Percentiles rank a stretch among this genome's conserved stretches.
These are phyloP conservation scores for Westerdykella sp. DNA, from an alignment of 2,329 filamentous ascomycete genomes.

Conservation along the genomic window DNA sequence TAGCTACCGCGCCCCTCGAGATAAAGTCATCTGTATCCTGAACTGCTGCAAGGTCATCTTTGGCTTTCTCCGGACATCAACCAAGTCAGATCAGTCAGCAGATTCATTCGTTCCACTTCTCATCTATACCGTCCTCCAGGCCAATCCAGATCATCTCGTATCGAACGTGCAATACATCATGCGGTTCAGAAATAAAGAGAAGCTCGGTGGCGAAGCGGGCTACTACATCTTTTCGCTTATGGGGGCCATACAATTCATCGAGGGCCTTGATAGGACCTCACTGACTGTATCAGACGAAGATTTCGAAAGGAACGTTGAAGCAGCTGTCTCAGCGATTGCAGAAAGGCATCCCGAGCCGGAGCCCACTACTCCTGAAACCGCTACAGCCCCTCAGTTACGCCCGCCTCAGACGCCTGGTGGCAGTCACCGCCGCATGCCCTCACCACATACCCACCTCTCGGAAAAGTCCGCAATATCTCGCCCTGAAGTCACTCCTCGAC, in stretches of 20 bases:
- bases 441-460: constrained; percentile 42
- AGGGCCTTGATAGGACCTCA: constrained; percentile 89
- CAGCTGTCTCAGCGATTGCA: constrained; percentile 89
- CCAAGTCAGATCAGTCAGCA: constrained; percentile 84
- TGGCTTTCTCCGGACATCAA: constrained; percentile 78
- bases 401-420: constrained; percentile 16
- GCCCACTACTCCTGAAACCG: constrained; percentile 15
- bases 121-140: constrained; percentile 91
- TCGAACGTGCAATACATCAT: constrained; percentile 98
- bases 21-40: constrained; percentile 96
- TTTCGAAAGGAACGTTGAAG: constrained; percentile 94
- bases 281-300: constrained; percentile 91
- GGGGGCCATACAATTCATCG: constrained; percentile 94
- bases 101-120: constrained; percentile 87
- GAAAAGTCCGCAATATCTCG: constrained; percentile 48
- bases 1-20: constrained; percentile 89
- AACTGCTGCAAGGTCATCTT: constrained; percentile 99
- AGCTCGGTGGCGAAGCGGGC: constrained; percentile 92
- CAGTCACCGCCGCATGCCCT: constrained; percentile 29
- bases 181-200: constrained; percentile 94
- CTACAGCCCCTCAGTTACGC: constrained; percentile 9
- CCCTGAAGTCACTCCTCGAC: constrained; percentile 54
- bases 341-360: constrained; percentile 66
- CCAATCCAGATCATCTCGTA: constrained; percentile 89
- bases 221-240: constrained; percentile 97